A percentile compares a stretch with the other conserved stretches of the same genome.
These are phyloP conservation scores for Pyrenopolyporus hunteri DNA, from an alignment of 495 filamentous ascomycete species.

Conservation along the genomic window DNA sequence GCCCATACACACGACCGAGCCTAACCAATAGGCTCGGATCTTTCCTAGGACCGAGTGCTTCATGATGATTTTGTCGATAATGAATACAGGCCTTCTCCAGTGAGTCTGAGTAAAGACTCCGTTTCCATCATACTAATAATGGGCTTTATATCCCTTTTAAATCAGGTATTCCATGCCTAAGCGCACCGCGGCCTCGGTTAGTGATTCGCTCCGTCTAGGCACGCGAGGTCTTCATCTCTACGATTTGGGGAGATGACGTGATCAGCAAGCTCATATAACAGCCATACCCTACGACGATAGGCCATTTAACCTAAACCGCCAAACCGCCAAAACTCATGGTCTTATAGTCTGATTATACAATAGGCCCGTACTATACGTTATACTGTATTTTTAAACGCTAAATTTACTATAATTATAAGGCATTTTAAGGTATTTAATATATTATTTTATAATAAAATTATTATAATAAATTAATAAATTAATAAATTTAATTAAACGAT, in stretches of 20 bases:
- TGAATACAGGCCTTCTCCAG: conserved; percentile 41
- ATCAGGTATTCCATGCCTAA: not conserved
- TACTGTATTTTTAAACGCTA: no score
- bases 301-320: no score
- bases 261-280: not conserved
- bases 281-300: not conserved
- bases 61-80: conserved; percentile 46
- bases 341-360: no score
- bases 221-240: not conserved
- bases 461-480: no score
- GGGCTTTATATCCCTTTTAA: conserved; percentile 8
- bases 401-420: no score
- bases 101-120: conserved; percentile 25
- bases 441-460: no score
- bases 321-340: no score
- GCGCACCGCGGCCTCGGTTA: not conserved
- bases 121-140: conserved; percentile 23
- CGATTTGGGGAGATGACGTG: conserved; percentile 15
- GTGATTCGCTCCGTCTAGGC: not conserved
- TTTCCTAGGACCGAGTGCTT: conserved; percentile 42
- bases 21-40: conserved; percentile 61
- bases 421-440: no score
- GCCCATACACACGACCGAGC: conserved; percentile 51
- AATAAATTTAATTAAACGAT: no score
- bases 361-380: no score